Percentiles rank a stretch among this genome's conserved stretches.
Conservation (phyloP, 2,329 filamentous ascomycete species). For the Paraphaeosphaeria minitans region DNA sequence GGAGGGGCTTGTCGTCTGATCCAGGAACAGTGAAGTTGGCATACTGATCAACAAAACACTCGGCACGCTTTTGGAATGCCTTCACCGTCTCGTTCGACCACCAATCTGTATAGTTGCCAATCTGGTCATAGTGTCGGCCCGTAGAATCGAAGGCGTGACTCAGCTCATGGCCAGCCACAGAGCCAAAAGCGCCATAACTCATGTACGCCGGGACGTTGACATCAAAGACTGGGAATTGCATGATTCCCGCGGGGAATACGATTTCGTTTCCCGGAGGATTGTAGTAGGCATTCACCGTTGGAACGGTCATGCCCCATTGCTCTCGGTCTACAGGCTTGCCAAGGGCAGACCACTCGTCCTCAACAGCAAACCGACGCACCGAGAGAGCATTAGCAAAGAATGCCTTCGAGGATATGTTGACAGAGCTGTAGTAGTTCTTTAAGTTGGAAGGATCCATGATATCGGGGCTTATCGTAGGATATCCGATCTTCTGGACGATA, state of each 20-base stretch:
- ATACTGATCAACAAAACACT: conserved; percentile 72
- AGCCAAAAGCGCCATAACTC: conserved; percentile 69
- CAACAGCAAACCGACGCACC: conserved; percentile 52
- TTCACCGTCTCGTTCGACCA: conserved; percentile 64
- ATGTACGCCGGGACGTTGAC: conserved; percentile 65
- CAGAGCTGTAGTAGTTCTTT: conserved; percentile 59
- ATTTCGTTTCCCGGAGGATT: conserved; percentile 66
- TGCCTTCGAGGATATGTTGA: conserved; percentile 53
- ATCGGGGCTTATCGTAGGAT: conserved; percentile 63
- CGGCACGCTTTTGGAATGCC: conserved; percentile 61
- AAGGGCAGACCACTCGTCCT: conserved; percentile 59
- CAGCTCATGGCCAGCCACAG: conserved; percentile 69
- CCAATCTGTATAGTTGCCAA: conserved; percentile 67
- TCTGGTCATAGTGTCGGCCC: conserved; percentile 66
- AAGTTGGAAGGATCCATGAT: conserved; percentile 61
- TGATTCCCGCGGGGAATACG: conserved; percentile 67
- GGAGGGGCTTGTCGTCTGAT: conserved; percentile 59
- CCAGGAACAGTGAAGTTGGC: conserved; percentile 61
- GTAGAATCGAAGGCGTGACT: conserved; percentile 72
- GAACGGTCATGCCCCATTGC: conserved; percentile 62
- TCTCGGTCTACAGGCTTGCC: conserved; percentile 63
- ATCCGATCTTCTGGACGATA: conserved; percentile 69
- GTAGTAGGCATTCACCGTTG: conserved; percentile 66
- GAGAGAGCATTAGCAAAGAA: conserved; percentile 62
- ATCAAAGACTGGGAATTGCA: conserved; percentile 69